Percentiles rank a stretch among this genome's conserved stretches.
Conservation (phyloP, 208 protist species). For the Entamoeba invadens region DNA sequence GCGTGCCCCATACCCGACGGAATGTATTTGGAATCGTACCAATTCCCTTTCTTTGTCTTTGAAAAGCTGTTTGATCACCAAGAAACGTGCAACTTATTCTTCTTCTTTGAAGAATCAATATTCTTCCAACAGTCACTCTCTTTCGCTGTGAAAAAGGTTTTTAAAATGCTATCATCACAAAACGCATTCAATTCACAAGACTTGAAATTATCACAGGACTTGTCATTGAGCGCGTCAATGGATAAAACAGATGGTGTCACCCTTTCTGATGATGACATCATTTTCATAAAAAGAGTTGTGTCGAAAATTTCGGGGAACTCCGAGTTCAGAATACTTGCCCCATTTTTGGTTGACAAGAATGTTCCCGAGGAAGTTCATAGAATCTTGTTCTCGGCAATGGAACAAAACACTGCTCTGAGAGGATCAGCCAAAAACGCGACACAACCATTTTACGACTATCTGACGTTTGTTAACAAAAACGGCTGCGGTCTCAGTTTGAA, state of each 20-base stretch:
- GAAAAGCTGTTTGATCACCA: neutral
- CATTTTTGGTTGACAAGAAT: neutral
- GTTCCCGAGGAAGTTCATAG: neutral
- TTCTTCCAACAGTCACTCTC: neutral
- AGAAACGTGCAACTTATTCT: neutral
- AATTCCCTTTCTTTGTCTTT: neutral
- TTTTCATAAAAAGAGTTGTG: neutral
- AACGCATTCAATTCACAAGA: neutral
- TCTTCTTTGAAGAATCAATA: neutral
- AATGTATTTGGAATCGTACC: neutral
- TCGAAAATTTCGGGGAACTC: neutral
- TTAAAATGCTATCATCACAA: neutral
- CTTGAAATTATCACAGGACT: neutral
- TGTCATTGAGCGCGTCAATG: neutral
- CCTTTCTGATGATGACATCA: neutral
- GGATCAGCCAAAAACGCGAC: neutral
- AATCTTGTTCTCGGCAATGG: neutral
- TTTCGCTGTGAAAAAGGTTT: neutral
- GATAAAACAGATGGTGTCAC: neutral
- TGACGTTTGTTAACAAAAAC: neutral
- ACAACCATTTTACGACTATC: neutral
- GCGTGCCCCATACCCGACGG: neutral
- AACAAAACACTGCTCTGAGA: neutral
- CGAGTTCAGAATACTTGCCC: neutral
- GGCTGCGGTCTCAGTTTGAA: neutral